Evolutionary conservation across 306 rosid species (phyloP).

Genomic region (Glycine soja): DNA sequence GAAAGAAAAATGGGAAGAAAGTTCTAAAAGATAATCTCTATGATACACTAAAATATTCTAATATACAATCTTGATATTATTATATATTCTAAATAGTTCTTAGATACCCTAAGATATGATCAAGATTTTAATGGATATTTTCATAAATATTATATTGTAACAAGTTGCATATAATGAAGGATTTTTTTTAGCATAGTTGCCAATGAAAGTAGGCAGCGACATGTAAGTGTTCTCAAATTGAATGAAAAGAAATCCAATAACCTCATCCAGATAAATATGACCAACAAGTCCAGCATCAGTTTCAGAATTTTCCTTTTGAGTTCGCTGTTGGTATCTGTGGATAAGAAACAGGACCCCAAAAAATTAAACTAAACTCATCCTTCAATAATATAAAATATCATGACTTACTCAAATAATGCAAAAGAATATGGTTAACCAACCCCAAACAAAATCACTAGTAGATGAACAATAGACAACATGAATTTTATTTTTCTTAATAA

Average conservation of each 20-base stretch:
- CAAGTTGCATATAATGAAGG: not conserved
- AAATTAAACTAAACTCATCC: not conserved
- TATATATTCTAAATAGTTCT: not conserved
- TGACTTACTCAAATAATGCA: not conserved
- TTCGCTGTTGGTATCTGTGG: constrained; percentile 68
- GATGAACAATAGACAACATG: not conserved
- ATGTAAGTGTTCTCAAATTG: constrained; percentile 25
- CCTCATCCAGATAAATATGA: constrained; percentile 85
- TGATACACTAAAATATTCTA: too few relatives aligned
- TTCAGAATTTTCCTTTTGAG: constrained; percentile 45
- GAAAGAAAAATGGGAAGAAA: too few relatives aligned
- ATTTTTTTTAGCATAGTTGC: not conserved
- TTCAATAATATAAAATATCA: not conserved
- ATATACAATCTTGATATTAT: not conserved
- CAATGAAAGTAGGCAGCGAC: not conserved
- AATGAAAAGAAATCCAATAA: constrained; percentile 43
- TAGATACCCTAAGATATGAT: not conserved
- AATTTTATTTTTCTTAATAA: not conserved
- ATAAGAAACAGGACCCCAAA: constrained; percentile 8
- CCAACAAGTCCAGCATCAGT: constrained; percentile 86
- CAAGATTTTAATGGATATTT: not conserved
- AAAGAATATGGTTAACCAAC: not conserved
- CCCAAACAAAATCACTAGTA: not conserved
- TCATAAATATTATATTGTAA: not conserved
- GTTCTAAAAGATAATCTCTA: too few relatives aligned